Conservation (phyloP, 305 asterid genomes). For the Fraxinus velutina region DNA sequence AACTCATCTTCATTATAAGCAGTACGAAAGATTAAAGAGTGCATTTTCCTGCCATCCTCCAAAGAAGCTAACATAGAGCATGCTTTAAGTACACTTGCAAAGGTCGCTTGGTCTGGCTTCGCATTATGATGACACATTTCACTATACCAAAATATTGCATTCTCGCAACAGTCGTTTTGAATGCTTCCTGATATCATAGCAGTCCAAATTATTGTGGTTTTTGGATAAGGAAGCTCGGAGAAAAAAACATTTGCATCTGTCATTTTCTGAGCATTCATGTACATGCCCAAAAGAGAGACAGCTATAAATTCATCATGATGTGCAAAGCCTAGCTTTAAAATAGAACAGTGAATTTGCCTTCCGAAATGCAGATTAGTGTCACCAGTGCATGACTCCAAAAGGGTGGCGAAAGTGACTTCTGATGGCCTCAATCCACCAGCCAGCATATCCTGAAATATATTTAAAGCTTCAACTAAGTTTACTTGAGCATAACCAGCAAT, state of each 20-base stretch:
- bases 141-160: conserved; percentile 55
- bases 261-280: conserved; percentile 39
- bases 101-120: conserved; percentile 88
- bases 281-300: conserved; percentile 75
- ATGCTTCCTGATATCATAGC: conserved; percentile 70
- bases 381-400: conserved; percentile 55
- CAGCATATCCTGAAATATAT: conserved; percentile 48
- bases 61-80: conserved; percentile 63
- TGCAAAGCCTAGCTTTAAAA: conserved; percentile 58
- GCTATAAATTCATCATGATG: conserved; percentile 61
- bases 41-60: conserved; percentile 62
- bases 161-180: conserved; percentile 41
- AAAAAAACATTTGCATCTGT: conserved; percentile 52
- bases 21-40: conserved; percentile 51
- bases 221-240: conserved; percentile 67
- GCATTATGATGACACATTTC: conserved; percentile 54
- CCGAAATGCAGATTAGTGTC: conserved; percentile 43
- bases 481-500: conserved; percentile 63
- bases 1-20: conserved; percentile 67
- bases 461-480: conserved; percentile 40
- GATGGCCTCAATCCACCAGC: conserved; percentile 62
- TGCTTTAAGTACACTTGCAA: conserved; percentile 70
- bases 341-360: conserved; percentile 59
- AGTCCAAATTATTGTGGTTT: conserved; percentile 73
- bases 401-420: conserved; percentile 80